Conservation (phyloP, 1,284 basidiomycete genomes). For the Ustilago hordei region DNA sequence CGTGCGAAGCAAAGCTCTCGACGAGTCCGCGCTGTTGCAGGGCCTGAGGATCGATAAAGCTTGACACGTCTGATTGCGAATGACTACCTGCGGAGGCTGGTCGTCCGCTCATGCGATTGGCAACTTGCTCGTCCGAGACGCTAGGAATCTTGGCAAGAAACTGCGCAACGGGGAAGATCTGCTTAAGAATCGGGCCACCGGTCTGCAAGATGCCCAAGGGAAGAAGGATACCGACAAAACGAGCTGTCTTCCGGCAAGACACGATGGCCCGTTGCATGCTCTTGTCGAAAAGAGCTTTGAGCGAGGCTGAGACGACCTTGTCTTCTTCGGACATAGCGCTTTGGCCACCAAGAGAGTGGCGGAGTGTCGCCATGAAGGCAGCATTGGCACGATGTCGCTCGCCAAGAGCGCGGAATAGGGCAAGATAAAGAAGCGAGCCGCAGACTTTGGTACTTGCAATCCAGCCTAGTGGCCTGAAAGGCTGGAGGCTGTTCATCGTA, state of each 20-base stretch:
- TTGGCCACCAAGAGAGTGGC: slow-evolving; percentile 30
- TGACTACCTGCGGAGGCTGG: slow-evolving; percentile 4
- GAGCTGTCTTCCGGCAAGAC: slow-evolving; percentile 53
- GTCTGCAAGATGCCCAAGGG: slow-evolving; percentile 56
- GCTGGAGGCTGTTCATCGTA: slow-evolving; percentile 58
- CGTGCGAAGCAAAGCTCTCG: slow-evolving; percentile 13
- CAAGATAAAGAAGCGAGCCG: slow-evolving; percentile 54
- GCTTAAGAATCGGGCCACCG: slow-evolving; percentile 52
- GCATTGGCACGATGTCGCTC: slow-evolving; percentile 52
- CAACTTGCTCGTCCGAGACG: slow-evolving; percentile 41
- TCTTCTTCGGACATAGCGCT: slow-evolving; percentile 47
- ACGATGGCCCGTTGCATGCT: slow-evolving; percentile 50
- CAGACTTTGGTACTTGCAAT: slow-evolving; percentile 57
- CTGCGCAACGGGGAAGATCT: slow-evolving; percentile 57
- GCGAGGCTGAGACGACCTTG: slow-evolving; percentile 32
- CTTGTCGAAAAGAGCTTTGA: slow-evolving; percentile 55
- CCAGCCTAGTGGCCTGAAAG: slow-evolving; percentile 59
- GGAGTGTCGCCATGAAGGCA: slow-evolving; percentile 48
- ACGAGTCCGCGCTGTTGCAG: slow-evolving; percentile 29
- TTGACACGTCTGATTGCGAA: slow-evolving; percentile 11
- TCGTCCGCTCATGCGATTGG: slow-evolving; percentile 17
- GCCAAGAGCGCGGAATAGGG: slow-evolving; percentile 53
- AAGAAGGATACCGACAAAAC: slow-evolving; percentile 51
- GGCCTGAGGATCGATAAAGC: slow-evolving; percentile 40
- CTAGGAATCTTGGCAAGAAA: slow-evolving; percentile 57